These are phyloP conservation scores for Xylaria digitata DNA, from an alignment of 2,329 filamentous ascomycete genomes.

Conservation along the genomic window DNA sequence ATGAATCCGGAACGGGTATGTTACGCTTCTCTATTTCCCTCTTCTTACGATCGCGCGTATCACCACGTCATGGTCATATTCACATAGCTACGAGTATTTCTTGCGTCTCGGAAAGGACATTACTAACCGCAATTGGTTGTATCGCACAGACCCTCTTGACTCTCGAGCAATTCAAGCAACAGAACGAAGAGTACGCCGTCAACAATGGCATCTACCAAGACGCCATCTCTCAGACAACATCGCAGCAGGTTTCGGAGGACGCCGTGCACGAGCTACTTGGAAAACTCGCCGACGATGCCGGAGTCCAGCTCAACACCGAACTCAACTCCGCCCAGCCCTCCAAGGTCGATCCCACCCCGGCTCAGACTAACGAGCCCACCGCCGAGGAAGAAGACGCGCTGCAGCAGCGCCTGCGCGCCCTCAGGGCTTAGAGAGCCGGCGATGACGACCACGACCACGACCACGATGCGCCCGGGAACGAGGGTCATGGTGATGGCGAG, in stretches of 20 bases:
- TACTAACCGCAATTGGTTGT: background rate
- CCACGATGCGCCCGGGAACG: constrained; percentile 20
- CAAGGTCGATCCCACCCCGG: constrained; percentile 64
- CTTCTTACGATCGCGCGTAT: no score
- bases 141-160: constrained; percentile 64
- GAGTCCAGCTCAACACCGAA: constrained; percentile 82
- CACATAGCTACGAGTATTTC: background rate
- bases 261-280: constrained; percentile 87
- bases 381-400: constrained; percentile 83
- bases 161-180: constrained; percentile 69
- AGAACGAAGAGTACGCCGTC: constrained; percentile 73
- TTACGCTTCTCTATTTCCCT: background rate
- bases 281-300: constrained; percentile 88
- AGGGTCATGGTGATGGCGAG: constrained; percentile 4
- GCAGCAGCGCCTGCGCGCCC: constrained; percentile 67
- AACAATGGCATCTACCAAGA: constrained; percentile 84
- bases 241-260: constrained; percentile 79
- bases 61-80: background rate
- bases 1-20: constrained; percentile 68
- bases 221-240: constrained; percentile 81
- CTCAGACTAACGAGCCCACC: constrained; percentile 71
- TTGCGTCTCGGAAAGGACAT: background rate
- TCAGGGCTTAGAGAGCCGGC: constrained; percentile 58
- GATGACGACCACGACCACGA: constrained; percentile 24
- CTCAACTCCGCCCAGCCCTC: constrained; percentile 69